Evolutionary conservation across 1,139 yeast genomes (phyloP), one percentile per base, ranked within the genome.

Genomic region (Kodamaea anthophila): DNA sequence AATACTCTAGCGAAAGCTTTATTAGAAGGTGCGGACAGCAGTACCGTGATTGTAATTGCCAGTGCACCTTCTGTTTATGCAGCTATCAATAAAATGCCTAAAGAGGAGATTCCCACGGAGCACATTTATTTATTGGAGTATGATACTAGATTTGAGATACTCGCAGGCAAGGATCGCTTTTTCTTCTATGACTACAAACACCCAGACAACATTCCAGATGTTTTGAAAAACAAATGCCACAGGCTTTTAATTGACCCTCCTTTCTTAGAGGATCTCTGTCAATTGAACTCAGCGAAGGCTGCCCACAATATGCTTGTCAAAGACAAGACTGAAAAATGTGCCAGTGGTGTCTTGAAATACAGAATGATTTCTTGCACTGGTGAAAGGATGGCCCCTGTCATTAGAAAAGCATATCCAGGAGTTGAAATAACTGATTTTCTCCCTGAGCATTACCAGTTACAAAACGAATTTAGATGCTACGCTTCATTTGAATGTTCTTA

Each of bases 1-100:
- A 68, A 65, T 26, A 50, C 57, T 0, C 55, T 85, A 14, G 93
- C 84, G 1, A 71, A 68, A 36, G 93, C 84, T 11, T 59, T 86
- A 22, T 53, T 85, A 13, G 83, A 77, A 24, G 93, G 86, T 5
- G 93, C 94, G 1, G 81, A 76, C 41, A 70, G 67, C 35, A 65
- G 72, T 25, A 81, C 94, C 0, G 76, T 76, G 1, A 66, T 85
- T 28, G 85, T 79, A 24, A 70, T 87, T 35, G 84, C 85, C 1
- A 78, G 91, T 58, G 95, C 96, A 1, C 96, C 96, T 5, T 82
- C 95, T 0, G 96, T 85, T 2, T 87, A 78, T 55, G 94, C 95
- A 1, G 93, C 93, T 1, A 73, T 87, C 27, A 70, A 68, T 42
- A 71, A 74, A 37, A 50, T 61, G 23, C 73, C 77, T 5, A 55